Conservation (phyloP, 768 basidiomycete species). For the Pleurotus citrinopileatus region DNA sequence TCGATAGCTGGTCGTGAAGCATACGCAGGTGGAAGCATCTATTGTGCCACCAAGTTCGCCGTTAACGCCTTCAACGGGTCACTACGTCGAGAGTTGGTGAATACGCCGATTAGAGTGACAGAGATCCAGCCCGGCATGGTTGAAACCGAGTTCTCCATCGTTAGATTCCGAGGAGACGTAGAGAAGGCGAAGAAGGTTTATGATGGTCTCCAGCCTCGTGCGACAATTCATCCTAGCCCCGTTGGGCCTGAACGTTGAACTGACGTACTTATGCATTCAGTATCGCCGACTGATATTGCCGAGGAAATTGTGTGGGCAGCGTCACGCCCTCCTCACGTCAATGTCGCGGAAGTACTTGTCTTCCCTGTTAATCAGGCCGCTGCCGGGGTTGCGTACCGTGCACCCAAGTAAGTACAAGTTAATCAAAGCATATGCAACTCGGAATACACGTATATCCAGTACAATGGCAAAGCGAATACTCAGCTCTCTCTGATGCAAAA, state of each 20-base stretch:
- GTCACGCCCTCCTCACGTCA: conserved; percentile 86
- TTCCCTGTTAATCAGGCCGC: conserved; percentile 81
- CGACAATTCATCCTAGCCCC: too few relatives aligned
- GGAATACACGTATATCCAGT: conserved; percentile 11
- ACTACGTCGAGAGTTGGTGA: conserved; percentile 83
- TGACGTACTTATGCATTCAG: conserved; percentile 33
- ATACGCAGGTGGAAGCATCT: conserved; percentile 89
- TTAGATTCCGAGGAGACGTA: conserved; percentile 86
- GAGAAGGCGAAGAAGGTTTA: conserved; percentile 86
- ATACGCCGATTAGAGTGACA: conserved; percentile 89
- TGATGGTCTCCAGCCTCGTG: conserved; percentile 82
- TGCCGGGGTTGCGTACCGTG: conserved; percentile 59
- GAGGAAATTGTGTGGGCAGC: conserved; percentile 99
- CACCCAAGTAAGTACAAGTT: conserved; percentile 32
- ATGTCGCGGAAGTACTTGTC: conserved; percentile 79
- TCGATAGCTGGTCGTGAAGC: conserved; percentile 88
- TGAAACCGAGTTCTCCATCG: conserved; percentile 89
- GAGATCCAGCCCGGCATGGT: conserved; percentile 97
- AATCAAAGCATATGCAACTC: conserved; percentile 16
- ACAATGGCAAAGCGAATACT: conserved; percentile 7
- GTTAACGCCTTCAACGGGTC: conserved; percentile 85
- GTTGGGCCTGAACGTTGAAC: conserved; percentile 6
- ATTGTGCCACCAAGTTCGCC: conserved; percentile 88
- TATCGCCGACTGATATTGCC: conserved; percentile 84
- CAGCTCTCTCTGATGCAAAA: neutral